Evolutionary conservation across 331 rosid genomes (phyloP).

Genomic region (Malus hybrid): DNA sequence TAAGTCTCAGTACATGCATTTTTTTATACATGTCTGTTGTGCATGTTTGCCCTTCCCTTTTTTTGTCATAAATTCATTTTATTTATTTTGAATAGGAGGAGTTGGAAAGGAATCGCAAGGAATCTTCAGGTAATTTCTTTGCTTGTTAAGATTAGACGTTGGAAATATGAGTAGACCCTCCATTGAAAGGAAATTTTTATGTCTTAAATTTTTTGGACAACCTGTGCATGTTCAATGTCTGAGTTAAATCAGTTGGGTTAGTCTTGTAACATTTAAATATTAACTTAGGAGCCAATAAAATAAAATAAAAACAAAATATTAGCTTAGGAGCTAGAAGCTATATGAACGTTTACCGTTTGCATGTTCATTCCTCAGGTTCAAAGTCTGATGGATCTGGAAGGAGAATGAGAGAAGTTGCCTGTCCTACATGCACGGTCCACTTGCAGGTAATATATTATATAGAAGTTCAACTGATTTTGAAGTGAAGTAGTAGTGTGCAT

Average conservation of each 20-base stretch:
- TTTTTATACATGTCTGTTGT: neutral
- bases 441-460: constrained; percentile 55
- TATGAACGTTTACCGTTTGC: neutral
- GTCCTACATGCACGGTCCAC: constrained; percentile 96
- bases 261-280: neutral
- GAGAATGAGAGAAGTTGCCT: constrained; percentile 93
- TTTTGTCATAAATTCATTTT: neutral
- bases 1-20: neutral
- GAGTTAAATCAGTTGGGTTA: neutral
- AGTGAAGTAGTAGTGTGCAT: neutral
- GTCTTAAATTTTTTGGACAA: neutral
- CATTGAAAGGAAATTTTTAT: neutral
- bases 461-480: neutral
- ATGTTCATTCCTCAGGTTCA: constrained; percentile 46
- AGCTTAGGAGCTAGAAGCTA: neutral
- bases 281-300: no score
- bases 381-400: constrained; percentile 69
- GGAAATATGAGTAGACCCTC: neutral
- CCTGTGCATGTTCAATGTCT: neutral
- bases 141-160: neutral
- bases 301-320: no score
- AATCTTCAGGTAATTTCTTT: constrained; percentile 54
- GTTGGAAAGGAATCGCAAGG: constrained; percentile 73
- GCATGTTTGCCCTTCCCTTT: neutral
- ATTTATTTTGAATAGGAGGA: constrained; percentile 53